A percentile compares a stretch with the other conserved stretches of the same genome.
Evolutionary conservation across 1,139 yeast species (phyloP).

Genomic region (Debaryomyces psychrophilus): DNA sequence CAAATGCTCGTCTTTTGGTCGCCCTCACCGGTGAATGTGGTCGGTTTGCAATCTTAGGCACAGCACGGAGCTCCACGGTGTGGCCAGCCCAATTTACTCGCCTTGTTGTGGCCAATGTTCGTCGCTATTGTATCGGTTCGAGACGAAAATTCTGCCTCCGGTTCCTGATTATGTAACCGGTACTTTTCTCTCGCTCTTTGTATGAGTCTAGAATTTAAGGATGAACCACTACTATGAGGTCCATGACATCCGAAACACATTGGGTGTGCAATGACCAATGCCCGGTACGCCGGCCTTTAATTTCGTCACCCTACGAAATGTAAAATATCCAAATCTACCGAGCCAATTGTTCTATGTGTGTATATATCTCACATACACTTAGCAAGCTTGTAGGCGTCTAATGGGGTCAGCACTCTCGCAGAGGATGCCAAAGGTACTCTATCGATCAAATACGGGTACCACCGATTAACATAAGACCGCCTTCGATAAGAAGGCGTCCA

Average conservation of each 20-base stretch:
- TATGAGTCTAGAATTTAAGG: not conserved
- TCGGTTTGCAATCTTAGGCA: not conserved
- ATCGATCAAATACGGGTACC: not conserved
- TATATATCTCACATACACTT: no score
- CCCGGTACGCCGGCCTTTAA: no score
- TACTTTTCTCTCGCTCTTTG: not conserved
- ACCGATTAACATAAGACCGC: not conserved
- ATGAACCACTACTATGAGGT: not conserved
- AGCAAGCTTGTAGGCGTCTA: not conserved
- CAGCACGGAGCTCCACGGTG: not conserved
- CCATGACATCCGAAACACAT: not conserved
- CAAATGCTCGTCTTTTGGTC: no score
- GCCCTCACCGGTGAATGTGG: not conserved
- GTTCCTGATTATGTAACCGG: not conserved
- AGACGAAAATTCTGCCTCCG: not conserved
- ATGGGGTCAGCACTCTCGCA: not conserved
- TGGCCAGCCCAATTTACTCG: not conserved
- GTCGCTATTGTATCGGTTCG: not conserved
- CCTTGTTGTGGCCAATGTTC: not conserved
- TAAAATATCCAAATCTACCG: no score
- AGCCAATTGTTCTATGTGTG: no score
- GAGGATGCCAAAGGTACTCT: not conserved
- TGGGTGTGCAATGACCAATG: no score
- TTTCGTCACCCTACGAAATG: no score
- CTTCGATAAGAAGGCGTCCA: slow-evolving; percentile 6